Base-by-base conservation (phyloP, 371 early-diverging fungal genomes). In the Apophysomyces variabilis region DNA sequence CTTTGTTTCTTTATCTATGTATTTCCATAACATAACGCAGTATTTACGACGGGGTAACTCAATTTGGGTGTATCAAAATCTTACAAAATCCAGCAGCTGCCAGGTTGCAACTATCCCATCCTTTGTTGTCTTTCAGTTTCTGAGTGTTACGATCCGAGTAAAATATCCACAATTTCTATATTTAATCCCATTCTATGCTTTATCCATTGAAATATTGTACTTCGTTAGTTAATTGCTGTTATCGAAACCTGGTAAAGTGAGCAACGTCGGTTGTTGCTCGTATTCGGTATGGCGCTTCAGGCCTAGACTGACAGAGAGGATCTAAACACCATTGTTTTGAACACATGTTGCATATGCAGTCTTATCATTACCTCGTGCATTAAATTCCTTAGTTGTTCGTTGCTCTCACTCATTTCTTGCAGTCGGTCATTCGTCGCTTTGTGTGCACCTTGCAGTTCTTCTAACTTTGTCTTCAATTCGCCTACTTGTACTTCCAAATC, bases 401-500 rank as follows among this genome's bases (percentile, higher is more conserved):
- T 87, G 44, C 83, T 83, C 18, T 84, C 66, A 57, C 79, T 79
- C 21, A 86, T 66, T 35, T 78, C 76, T 4, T 82, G 74, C 36
- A 85, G 62, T 56, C 76, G 72, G 37, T 72, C 72, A 37, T 80
- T 75, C 6, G 64, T 65, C 37, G 74, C 50, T 26, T 70, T 67
- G 21, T 83, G 70, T 5, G 70, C 39, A 4, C 72, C 47, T 13
- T 67, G 60, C 18, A 83, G 66, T 18, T 67, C 68, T 37, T 86
- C 82, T 14, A 90, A 18, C 13, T 69, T 61, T 44, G 85, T 83
- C 0, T 75, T 78, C 43, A 88, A 66, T 9, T 73, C 64, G 7
- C 62, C 32, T 14, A 77, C 77, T 8, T 84, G 81, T 14, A 66
- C 46, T 61, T 91, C 81, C 39, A 94, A 73, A 8, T 75, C 77